Evolutionary conservation across 352 stramenopile genomes (phyloP).

Genomic region (Lagenidium giganteum): DNA sequence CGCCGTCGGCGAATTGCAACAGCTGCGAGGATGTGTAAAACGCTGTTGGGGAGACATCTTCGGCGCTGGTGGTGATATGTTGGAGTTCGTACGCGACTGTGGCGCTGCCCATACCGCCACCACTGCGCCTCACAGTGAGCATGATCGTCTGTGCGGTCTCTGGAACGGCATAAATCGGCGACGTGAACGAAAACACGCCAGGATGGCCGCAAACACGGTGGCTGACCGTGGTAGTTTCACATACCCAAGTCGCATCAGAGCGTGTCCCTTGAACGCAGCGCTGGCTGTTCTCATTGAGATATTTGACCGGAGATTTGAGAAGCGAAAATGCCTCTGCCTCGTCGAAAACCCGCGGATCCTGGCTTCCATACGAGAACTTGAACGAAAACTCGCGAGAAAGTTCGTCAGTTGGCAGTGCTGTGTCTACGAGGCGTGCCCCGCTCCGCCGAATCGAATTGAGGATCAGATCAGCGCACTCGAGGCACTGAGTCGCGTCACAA

Average conservation of each 20-base stretch:
- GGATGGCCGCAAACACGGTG: constrained; percentile 89
- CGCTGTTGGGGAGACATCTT: constrained; percentile 81
- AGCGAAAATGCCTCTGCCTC: constrained; percentile 86
- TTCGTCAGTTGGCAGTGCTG: constrained; percentile 86
- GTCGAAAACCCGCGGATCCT: constrained; percentile 87
- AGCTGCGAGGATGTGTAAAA: constrained; percentile 83
- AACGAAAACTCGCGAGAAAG: constrained; percentile 85
- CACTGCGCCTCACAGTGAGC: constrained; percentile 81
- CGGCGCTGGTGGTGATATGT: constrained; percentile 64
- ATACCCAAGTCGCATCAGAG: constrained; percentile 65
- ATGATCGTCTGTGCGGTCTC: constrained; percentile 72
- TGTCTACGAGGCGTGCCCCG: constrained; percentile 60
- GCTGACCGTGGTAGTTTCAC: constrained; percentile 31
- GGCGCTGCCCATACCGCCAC: constrained; percentile 78
- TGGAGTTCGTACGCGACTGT: constrained; percentile 79
- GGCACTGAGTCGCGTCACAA: constrained; percentile 74
- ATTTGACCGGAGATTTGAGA: constrained; percentile 9
- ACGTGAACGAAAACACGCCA: constrained; percentile 86
- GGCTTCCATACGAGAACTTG: constrained; percentile 88
- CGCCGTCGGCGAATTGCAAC: constrained; percentile 73
- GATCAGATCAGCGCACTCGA: constrained; percentile 87
- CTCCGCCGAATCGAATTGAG: constrained; percentile 90
- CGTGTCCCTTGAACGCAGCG: constrained; percentile 57
- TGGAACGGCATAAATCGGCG: constrained; percentile 76
- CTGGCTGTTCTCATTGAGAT: constrained; percentile 51